phyloP scores from a whole-genome alignment of 2,329 filamentous ascomycete species.

The Penicillium polonicum region DNA sequence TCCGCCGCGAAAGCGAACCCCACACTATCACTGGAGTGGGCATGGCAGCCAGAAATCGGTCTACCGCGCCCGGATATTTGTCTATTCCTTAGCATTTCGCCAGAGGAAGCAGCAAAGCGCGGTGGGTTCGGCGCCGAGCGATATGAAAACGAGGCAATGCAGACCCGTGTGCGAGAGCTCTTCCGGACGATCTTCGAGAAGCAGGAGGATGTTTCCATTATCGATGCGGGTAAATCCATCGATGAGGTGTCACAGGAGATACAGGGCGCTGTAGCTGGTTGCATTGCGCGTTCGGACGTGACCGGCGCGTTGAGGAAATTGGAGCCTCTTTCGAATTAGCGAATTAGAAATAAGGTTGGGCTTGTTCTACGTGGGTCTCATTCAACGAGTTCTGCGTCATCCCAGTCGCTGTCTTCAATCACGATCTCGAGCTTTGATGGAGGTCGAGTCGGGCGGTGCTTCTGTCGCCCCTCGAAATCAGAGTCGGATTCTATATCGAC shows the following conservation, averaged over 20 bases:
- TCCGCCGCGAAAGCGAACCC: conserved; percentile 81
- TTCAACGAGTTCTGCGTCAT: conserved; percentile 47
- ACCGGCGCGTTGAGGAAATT: conserved; percentile 39
- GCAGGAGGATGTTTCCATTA: conserved; percentile 50
- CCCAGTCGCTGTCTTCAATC: conserved; percentile 58
- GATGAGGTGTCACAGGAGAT: conserved; percentile 53
- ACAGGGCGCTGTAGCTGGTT: conserved; percentile 26
- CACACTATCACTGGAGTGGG: conserved; percentile 71
- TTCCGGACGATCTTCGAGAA: conserved; percentile 59
- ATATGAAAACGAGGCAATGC: conserved; percentile 84
- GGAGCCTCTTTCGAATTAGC: conserved; percentile 29
- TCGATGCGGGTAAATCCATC: conserved; percentile 55
- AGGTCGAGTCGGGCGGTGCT: conserved; percentile 10
- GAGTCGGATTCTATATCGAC: conserved; percentile 30
- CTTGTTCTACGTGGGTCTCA: conserved; percentile 23
- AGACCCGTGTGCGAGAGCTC: conserved; percentile 71
- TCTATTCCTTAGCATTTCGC: conserved; percentile 79
- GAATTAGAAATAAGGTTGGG: background rate
- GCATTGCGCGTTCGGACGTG: conserved; percentile 33
- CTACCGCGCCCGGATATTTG: conserved; percentile 85
- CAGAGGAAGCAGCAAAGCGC: conserved; percentile 67
- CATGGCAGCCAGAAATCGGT: conserved; percentile 77
- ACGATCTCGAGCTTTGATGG: conserved; percentile 40
- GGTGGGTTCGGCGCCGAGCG: conserved; percentile 88
- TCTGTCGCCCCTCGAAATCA: conserved; percentile 17